Conservation (phyloP, 208 protist species). For the Zelonia costaricensis region DNA sequence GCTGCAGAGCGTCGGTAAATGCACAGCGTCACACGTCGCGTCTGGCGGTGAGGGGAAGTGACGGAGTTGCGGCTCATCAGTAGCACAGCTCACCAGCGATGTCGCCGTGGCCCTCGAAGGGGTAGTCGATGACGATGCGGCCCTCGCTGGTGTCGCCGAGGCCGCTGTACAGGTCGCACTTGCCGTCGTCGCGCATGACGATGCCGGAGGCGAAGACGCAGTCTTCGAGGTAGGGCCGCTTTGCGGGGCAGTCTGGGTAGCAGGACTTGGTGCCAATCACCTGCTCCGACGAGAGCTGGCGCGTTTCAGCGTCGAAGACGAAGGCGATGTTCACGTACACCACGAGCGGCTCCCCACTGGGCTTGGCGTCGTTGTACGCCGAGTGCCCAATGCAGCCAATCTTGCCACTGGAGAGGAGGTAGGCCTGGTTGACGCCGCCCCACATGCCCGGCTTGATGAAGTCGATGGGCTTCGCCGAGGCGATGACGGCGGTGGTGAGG, state of each 20-base stretch:
- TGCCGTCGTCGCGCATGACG: constrained; percentile 50
- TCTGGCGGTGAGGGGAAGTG: neutral
- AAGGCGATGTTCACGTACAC: constrained; percentile 51
- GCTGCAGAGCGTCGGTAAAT: neutral
- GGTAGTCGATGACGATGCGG: constrained; percentile 50
- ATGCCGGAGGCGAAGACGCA: constrained; percentile 62
- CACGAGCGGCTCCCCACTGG: constrained; percentile 13
- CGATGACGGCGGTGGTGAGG: constrained; percentile 31
- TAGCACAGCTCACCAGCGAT: constrained; percentile 23
- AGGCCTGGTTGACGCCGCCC: constrained; percentile 54
- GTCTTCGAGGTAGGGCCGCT: constrained; percentile 29
- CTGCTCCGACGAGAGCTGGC: constrained; percentile 5
- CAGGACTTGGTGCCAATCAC: constrained; percentile 39
- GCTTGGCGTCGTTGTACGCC: constrained; percentile 24
- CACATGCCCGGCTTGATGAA: constrained; percentile 31
- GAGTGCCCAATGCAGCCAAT: constrained; percentile 55
- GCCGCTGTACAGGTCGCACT: constrained; percentile 59
- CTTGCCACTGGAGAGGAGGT: constrained; percentile 43
- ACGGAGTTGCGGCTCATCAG: neutral
- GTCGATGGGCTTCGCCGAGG: constrained; percentile 29
- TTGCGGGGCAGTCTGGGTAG: constrained; percentile 35
- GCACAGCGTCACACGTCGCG: neutral
- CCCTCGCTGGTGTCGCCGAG: constrained; percentile 37
- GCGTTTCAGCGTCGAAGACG: constrained; percentile 31
- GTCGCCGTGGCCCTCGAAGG: constrained; percentile 32